phyloP scores from a whole-genome alignment of 2,329 filamentous ascomycete genomes.

The Coniochaeta prunicola region DNA sequence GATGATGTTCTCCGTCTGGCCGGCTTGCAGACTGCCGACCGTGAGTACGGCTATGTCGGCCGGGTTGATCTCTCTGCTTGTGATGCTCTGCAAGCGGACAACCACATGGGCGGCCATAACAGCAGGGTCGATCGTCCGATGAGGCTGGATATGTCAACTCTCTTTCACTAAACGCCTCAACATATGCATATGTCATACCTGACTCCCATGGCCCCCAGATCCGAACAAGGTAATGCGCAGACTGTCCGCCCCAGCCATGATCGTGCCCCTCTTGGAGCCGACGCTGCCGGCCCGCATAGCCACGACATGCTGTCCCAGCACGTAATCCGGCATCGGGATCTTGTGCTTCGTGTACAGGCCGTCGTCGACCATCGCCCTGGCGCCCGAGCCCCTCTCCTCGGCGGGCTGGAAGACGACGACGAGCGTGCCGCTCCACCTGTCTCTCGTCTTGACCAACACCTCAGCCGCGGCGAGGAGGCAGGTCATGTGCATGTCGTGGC shows the following conservation, averaged over 20 bases:
- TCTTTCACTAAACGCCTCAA: not conserved
- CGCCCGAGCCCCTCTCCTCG: slow-evolving; percentile 57
- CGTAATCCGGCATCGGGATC: slow-evolving; percentile 22
- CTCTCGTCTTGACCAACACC: slow-evolving; percentile 33
- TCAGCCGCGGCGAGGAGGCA: slow-evolving; percentile 48
- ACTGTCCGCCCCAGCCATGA: slow-evolving; percentile 17
- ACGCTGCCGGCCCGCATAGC: slow-evolving; percentile 22
- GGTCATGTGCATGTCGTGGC: slow-evolving; percentile 60
- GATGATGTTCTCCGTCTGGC: slow-evolving; percentile 36
- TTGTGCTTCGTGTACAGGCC: slow-evolving; percentile 21
- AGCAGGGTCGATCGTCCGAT: slow-evolving; percentile 36
- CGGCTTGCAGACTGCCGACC: slow-evolving; percentile 33
- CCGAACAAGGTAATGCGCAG: slow-evolving; percentile 24
- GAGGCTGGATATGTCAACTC: slow-evolving; percentile 20
- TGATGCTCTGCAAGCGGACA: slow-evolving; percentile 23
- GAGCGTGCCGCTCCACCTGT: slow-evolving; percentile 54
- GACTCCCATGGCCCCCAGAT: slow-evolving; percentile 32
- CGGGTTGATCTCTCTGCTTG: slow-evolving; percentile 22
- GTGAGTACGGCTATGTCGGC: slow-evolving; percentile 35
- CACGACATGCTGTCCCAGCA: slow-evolving; percentile 28
- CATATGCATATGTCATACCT: not conserved
- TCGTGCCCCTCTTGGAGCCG: slow-evolving; percentile 14
- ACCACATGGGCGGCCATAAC: slow-evolving; percentile 34
- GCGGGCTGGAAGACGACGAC: slow-evolving; percentile 60
- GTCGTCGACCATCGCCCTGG: slow-evolving; percentile 32